Conservation (phyloP, 2,329 filamentous ascomycete species). For the Trichophyton mentagrophytes region DNA sequence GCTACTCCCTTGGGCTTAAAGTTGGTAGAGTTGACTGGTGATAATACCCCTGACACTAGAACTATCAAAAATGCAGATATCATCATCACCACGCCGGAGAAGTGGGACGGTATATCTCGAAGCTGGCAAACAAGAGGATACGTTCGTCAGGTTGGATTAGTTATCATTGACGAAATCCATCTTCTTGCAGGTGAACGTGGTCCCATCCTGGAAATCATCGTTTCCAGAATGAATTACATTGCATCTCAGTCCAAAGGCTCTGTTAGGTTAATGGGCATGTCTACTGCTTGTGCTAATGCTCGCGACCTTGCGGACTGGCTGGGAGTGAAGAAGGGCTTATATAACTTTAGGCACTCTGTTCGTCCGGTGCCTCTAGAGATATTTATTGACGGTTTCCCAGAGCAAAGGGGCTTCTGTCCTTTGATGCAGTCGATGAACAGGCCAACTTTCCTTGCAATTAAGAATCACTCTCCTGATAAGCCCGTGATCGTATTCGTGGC, state of each 20-base stretch:
- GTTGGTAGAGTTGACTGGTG: conserved; percentile 88
- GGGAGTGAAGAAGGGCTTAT: conserved; percentile 86
- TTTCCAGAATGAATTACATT: conserved; percentile 91
- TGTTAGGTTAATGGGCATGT: conserved; percentile 94
- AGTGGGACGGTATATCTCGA: conserved; percentile 98
- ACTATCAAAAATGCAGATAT: conserved; percentile 94
- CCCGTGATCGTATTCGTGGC: conserved; percentile 98
- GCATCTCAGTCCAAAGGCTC: conserved; percentile 82
- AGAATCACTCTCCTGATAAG: conserved; percentile 89
- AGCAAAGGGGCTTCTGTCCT: conserved; percentile 88
- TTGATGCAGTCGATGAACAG: conserved; percentile 99
- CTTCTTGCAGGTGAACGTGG: conserved; percentile 91
- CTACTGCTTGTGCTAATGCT: conserved; percentile 92
- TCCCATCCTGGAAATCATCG: conserved; percentile 96
- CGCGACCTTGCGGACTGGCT: conserved; percentile 91
- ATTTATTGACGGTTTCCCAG: conserved; percentile 94
- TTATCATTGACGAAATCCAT: conserved; percentile 98
- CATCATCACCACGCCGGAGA: conserved; percentile 98
- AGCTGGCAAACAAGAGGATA: conserved; percentile 98
- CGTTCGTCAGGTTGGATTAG: conserved; percentile 83
- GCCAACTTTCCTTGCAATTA: conserved; percentile 90
- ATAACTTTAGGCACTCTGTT: conserved; percentile 96
- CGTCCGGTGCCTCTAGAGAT: conserved; percentile 91
- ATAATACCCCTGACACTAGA: conserved; percentile 93
- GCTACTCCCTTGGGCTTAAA: conserved; percentile 73